These are phyloP conservation scores for Diplocarpon rosae DNA, from an alignment of 2,329 filamentous ascomycete species.

Conservation along the genomic window DNA sequence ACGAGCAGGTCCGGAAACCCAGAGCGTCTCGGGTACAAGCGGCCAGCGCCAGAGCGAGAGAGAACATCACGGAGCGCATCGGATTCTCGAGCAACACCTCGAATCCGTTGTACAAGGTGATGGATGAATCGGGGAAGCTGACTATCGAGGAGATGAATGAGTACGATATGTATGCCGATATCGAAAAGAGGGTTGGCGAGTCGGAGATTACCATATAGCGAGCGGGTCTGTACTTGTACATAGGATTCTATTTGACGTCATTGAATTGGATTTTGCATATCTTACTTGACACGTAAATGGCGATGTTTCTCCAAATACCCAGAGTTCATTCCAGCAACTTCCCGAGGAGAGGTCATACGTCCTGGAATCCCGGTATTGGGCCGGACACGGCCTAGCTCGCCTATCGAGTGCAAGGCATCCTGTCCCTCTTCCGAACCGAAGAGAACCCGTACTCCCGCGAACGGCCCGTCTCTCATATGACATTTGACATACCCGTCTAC, in stretches of 20 bases:
- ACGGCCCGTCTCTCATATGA: no score
- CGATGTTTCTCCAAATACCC: no score
- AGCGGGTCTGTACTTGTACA: background rate
- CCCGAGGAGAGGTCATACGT: no score
- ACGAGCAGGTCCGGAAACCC: constrained; percentile 42
- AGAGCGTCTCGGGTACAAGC: constrained; percentile 45
- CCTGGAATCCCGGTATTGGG: background rate
- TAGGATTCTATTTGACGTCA: background rate
- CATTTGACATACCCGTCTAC: no score
- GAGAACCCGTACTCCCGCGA: no score
- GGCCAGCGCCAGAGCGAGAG: constrained; percentile 44
- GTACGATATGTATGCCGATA: constrained; percentile 48
- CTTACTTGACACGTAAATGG: no score
- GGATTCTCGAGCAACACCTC: constrained; percentile 52
- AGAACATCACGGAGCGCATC: constrained; percentile 54
- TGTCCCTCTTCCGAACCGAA: no score
- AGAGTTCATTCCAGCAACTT: no score
- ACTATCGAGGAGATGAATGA: constrained; percentile 62
- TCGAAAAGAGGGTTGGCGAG: constrained; percentile 28
- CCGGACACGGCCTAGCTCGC: background rate
- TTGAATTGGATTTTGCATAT: background rate
- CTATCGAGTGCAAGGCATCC: background rate
- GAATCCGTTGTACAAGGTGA: constrained; percentile 47
- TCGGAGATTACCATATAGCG: background rate
- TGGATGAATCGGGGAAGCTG: constrained; percentile 47